Evolutionary conservation across 805 yeast species (phyloP).

Genomic region (Candida tibetensis): DNA sequence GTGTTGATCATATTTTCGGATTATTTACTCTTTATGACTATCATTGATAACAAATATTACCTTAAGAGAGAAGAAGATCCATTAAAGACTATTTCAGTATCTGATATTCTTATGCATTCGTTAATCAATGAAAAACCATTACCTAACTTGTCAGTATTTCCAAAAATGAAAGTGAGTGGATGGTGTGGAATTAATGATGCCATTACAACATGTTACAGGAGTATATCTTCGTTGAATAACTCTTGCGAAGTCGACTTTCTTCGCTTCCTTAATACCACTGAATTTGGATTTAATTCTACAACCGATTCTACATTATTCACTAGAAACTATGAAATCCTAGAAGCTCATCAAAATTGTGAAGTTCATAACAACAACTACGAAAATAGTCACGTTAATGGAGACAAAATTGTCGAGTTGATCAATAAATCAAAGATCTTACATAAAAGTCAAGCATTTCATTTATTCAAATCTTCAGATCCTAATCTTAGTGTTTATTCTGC

Average conservation of each 20-base stretch:
- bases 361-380: background rate
- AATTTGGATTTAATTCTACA: conserved; percentile 23
- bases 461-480: conserved; percentile 52
- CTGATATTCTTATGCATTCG: conserved; percentile 88
- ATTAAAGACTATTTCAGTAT: conserved; percentile 51
- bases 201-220: conserved; percentile 45
- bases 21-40: conserved; percentile 60
- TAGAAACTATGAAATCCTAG: conserved; percentile 27
- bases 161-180: conserved; percentile 61
- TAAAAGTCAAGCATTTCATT: conserved; percentile 82
- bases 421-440: conserved; percentile 70
- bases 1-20: conserved; percentile 81
- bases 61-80: conserved; percentile 13
- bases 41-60: conserved; percentile 45
- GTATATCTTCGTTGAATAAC: conserved; percentile 17
- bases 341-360: conserved; percentile 1
- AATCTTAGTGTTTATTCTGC: conserved; percentile 52
- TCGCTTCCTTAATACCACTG: conserved; percentile 25
- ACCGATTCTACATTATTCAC: conserved; percentile 17
- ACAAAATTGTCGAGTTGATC: conserved; percentile 52
- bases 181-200: conserved; percentile 66
- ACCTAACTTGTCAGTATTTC: conserved; percentile 46
- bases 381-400: conserved; percentile 13
- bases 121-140: conserved; percentile 82
- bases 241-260: conserved; percentile 19